Base-by-base conservation (phyloP, 352 stramenopile species). In the Globisporangium paroecandrum region DNA sequence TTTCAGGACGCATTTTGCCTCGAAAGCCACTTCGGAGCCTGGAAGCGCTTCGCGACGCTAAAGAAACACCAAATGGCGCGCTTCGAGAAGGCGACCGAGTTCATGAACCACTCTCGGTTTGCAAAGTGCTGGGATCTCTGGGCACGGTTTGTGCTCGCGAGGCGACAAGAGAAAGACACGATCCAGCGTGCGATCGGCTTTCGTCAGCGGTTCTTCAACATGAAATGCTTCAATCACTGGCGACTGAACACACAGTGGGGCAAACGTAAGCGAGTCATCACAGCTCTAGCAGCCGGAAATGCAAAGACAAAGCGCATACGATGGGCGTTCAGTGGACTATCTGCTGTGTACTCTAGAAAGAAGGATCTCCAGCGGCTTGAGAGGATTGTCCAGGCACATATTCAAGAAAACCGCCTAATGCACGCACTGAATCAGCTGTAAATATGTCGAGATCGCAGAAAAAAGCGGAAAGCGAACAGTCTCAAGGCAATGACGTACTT, bases 11-110 rank as follows among this genome's bases (percentile, higher is more conserved):
- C 61, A 1, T 80, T 76, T 27, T 65, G 68, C 24, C 56, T 77
- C 0, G 71, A 78, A 54, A 76, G n/a, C 8, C 78, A 89, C 49
- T 87, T 89, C 58, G 55, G 63, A 3, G 69, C 73, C 3, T 90
- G 82, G 82, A 84, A 80, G 54, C 73, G 71, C 7, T 75, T 72
- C 20, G 47, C 69, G 3, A 47, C 22, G 12, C n/a, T 63, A 10
- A 76, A 72, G 24, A 78, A 72, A 47, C 47, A 79, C 13, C 65
- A 75, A 36, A 55, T 78, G 12, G 56, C 65, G 36, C 76, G 66
- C 32, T 36, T 87, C 12, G 53, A 66, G 24, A 46, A 47, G 3
- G 75, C 74, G 1, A 78, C 65, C 9, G 64, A 27, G 20, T 85
- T 83, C 43, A 77, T 79, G 56, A 62, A 72, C 9, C 58, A 55